These are phyloP conservation scores for Exophiala alcalophila DNA, from an alignment of 2,329 filamentous ascomycete genomes.

Conservation along the genomic window DNA sequence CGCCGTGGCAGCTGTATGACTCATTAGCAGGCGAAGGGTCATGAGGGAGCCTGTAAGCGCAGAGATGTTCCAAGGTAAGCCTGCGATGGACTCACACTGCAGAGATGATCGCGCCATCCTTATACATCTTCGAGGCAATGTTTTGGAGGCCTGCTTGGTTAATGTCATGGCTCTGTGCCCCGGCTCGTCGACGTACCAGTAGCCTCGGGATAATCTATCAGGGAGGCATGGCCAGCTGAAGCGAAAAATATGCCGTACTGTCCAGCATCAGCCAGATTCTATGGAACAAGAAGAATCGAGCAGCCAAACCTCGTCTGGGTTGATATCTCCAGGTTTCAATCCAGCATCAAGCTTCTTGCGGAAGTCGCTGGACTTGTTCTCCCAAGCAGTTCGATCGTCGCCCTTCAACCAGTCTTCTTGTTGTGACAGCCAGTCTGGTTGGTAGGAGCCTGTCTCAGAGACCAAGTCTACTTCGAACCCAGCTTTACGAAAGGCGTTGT, in stretches of 20 bases:
- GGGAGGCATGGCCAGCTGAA: slow-evolving; percentile 40
- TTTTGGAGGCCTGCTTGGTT: slow-evolving; percentile 29
- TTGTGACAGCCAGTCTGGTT: slow-evolving; percentile 38
- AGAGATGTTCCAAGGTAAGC: not conserved
- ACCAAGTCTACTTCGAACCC: slow-evolving; percentile 40
- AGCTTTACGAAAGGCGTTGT: slow-evolving; percentile 42
- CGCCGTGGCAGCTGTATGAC: slow-evolving; percentile 36
- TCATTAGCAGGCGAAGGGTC: not conserved
- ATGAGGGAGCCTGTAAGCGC: too few species aligned
- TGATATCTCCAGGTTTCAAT: slow-evolving; percentile 33
- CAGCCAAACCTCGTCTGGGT: slow-evolving; percentile 26
- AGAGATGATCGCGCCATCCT: slow-evolving; percentile 35
- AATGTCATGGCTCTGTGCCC: too few species aligned
- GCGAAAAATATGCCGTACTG: slow-evolving; percentile 42
- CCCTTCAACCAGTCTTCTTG: slow-evolving; percentile 37
- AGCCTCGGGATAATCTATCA: slow-evolving; percentile 43
- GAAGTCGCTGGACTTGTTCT: slow-evolving; percentile 36
- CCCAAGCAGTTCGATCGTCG: slow-evolving; percentile 36
- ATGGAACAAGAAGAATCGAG: not conserved
- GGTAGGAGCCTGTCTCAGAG: slow-evolving; percentile 39
- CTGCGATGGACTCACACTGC: slow-evolving; percentile 34
- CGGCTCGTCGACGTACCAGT: too few species aligned
- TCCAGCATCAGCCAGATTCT: not conserved
- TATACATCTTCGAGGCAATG: slow-evolving; percentile 33
- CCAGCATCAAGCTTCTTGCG: slow-evolving; percentile 35